Evolutionary conservation across 2,329 filamentous ascomycete species (phyloP).

Genomic region (Amauroascus niger): DNA sequence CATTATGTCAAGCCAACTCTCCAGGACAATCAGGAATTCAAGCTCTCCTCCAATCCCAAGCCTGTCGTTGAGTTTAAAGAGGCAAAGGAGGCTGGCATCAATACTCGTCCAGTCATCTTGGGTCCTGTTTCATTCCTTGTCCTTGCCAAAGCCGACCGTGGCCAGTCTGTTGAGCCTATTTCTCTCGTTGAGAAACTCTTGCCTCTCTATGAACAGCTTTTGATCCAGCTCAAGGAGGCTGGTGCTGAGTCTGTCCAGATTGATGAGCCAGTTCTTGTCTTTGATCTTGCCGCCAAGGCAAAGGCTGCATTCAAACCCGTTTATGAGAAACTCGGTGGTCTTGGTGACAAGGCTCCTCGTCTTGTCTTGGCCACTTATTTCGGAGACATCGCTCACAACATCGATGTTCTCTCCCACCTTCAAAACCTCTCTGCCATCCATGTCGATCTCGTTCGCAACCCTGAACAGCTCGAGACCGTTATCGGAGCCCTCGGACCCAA

Average conservation of each 20-base stretch:
- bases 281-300: slow-evolving; percentile 78
- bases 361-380: slow-evolving; percentile 95
- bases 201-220: slow-evolving; percentile 87
- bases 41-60: slow-evolving; percentile 78
- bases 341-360: slow-evolving; percentile 74
- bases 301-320: slow-evolving; percentile 97
- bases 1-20: slow-evolving; percentile 99
- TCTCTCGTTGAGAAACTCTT: slow-evolving; percentile 86
- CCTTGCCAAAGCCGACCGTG: slow-evolving; percentile 97
- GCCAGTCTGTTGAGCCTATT: slow-evolving; percentile 84
- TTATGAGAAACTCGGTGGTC: slow-evolving; percentile 69
- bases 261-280: slow-evolving; percentile 93
- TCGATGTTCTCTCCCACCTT: slow-evolving; percentile 70
- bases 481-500: slow-evolving; percentile 72
- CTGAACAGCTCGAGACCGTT: slow-evolving; percentile 88
- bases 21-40: slow-evolving; percentile 94
- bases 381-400: slow-evolving; percentile 98
- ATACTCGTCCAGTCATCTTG: slow-evolving; percentile 85
- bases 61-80: slow-evolving; percentile 89
- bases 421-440: slow-evolving; percentile 73
- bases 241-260: slow-evolving; percentile 97
- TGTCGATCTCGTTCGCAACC: slow-evolving; percentile 94
- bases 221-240: slow-evolving; percentile 86
- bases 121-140: slow-evolving; percentile 96
- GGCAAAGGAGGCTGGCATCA: slow-evolving; percentile 93